phyloP scores from a whole-genome alignment of 768 basidiomycete species.

The Pisolithus sp. region DNA sequence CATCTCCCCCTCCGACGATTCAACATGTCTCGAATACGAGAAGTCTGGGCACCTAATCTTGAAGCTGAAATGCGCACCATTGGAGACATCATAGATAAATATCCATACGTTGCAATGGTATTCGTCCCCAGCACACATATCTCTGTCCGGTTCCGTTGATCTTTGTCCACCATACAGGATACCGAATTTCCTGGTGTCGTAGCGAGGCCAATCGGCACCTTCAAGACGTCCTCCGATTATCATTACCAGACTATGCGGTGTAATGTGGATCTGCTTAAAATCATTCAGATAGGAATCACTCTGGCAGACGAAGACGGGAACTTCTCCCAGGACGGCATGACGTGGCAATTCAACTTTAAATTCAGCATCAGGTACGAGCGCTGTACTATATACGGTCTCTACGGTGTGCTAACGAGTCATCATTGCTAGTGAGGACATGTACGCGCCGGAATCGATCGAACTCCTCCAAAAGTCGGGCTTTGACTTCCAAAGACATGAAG shows the following conservation, averaged over 20 bases:
- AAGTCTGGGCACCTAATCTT: constrained; percentile 94
- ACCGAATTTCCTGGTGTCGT: constrained; percentile 99
- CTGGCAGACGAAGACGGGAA: constrained; percentile 92
- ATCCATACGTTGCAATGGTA: constrained; percentile 95
- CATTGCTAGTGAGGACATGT: constrained; percentile 85
- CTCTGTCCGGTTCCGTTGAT: constrained; percentile 5
- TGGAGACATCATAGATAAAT: constrained; percentile 80
- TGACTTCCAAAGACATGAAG: constrained; percentile 90
- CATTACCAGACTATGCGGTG: constrained; percentile 99
- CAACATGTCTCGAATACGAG: constrained; percentile 78
- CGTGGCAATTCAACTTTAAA: constrained; percentile 99
- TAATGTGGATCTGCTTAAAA: constrained; percentile 96
- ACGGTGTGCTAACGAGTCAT: background rate
- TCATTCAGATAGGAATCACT: constrained; percentile 96
- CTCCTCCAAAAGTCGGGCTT: constrained; percentile 91
- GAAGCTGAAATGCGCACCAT: constrained; percentile 89
- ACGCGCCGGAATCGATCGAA: constrained; percentile 95
- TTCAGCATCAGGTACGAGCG: constrained; percentile 73
- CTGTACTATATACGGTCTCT: background rate
- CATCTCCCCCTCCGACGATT: constrained; percentile 2
- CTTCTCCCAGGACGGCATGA: constrained; percentile 81
- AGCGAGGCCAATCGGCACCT: constrained; percentile 91
- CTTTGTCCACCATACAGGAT: constrained; percentile 49
- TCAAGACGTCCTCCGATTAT: constrained; percentile 96
- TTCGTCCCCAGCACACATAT: constrained; percentile 24